Evolutionary conservation across 768 basidiomycete species (phyloP).

Genomic region (Auriscalpium microsporum): DNA sequence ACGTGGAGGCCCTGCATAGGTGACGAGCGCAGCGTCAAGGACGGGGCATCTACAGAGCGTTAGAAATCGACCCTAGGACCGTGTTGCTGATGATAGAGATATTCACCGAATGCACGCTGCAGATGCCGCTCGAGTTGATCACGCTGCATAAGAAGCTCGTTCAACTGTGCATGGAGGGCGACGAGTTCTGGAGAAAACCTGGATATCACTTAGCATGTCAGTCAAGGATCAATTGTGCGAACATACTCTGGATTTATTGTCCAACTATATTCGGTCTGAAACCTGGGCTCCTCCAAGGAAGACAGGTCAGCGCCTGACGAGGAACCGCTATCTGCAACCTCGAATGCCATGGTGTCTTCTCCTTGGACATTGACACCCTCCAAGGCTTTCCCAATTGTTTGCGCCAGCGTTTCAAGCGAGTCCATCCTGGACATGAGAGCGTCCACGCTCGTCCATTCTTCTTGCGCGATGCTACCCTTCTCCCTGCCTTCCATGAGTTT

Average conservation of each 20-base stretch:
- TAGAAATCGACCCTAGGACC: not conserved
- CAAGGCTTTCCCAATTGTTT: constrained; percentile 41
- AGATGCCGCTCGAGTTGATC: constrained; percentile 47
- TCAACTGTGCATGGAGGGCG: constrained; percentile 40
- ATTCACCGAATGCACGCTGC: constrained; percentile 47
- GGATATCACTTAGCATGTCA: not conserved
- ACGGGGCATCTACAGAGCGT: constrained; percentile 47
- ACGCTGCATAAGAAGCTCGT: constrained; percentile 35
- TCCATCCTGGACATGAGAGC: constrained; percentile 44
- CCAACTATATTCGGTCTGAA: constrained; percentile 36
- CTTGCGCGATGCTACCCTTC: constrained; percentile 9
- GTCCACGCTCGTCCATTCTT: constrained; percentile 54
- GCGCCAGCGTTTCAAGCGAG: constrained; percentile 43
- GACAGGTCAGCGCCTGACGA: not conserved
- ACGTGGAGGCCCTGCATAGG: constrained; percentile 67
- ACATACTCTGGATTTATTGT: constrained; percentile 59
- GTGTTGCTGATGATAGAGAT: constrained; percentile 5
- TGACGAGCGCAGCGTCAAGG: constrained; percentile 63
- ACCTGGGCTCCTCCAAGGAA: constrained; percentile 16
- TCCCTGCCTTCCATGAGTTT: constrained; percentile 38
- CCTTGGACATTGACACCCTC: constrained; percentile 12
- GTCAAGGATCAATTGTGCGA: not conserved
- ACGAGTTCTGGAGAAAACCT: constrained; percentile 55
- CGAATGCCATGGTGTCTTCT: constrained; percentile 6
- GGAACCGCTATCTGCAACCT: constrained; percentile 16